Evolutionary conservation across 2,329 filamentous ascomycete species (phyloP).

Genomic region (Sporothrix euskadiensis): DNA sequence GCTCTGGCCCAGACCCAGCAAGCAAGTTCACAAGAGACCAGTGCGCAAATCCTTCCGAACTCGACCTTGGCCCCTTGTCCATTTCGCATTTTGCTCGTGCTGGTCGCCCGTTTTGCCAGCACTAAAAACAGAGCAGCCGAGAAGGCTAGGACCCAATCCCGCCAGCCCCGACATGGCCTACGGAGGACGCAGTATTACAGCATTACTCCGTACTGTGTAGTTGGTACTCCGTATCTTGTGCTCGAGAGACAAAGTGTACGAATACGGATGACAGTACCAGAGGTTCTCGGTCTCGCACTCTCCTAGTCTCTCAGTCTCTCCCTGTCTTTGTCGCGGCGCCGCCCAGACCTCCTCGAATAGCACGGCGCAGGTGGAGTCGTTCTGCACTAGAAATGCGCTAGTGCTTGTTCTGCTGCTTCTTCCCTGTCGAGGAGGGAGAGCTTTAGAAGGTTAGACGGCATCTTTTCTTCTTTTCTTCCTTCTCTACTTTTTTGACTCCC

Average conservation of each 20-base stretch:
- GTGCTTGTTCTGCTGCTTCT: background rate
- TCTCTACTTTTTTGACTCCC: background rate
- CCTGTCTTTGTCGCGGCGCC: background rate
- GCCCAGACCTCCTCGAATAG: slow-evolving; percentile 24
- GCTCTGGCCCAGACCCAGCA: background rate
- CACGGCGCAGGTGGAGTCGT: slow-evolving; percentile 20
- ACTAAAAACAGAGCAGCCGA: background rate
- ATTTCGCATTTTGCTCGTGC: background rate
- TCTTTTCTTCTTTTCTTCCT: background rate
- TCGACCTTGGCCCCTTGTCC: background rate
- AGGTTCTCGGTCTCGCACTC: background rate
- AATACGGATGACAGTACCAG: background rate
- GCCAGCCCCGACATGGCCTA: too few relatives aligned
- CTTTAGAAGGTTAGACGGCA: slow-evolving; percentile 6
- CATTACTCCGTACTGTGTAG: too few relatives aligned
- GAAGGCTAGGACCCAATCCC: background rate
- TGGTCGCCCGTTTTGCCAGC: background rate
- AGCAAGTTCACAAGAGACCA: background rate
- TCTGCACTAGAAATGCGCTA: slow-evolving; percentile 21
- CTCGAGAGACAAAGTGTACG: too few relatives aligned
- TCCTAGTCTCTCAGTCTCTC: background rate
- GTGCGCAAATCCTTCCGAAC: slow-evolving; percentile 10
- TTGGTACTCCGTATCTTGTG: too few relatives aligned
- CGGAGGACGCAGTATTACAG: too few relatives aligned
- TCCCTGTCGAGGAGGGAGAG: slow-evolving; percentile 1